These are phyloP conservation scores for Serendipita sp. DNA, from an alignment of 768 basidiomycete genomes.

Conservation along the genomic window DNA sequence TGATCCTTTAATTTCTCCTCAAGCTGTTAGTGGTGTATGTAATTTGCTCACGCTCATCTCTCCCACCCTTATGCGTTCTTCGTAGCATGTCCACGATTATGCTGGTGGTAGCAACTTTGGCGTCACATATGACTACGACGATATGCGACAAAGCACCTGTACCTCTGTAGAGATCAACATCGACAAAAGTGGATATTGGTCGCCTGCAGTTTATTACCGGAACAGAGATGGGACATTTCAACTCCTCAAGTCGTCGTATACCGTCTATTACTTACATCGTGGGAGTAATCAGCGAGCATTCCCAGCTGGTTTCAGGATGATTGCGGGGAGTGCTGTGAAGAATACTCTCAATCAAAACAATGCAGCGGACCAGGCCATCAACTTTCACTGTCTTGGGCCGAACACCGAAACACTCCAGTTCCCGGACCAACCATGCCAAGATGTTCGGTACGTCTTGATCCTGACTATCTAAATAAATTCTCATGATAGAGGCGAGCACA, in stretches of 20 bases:
- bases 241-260: slow-evolving; percentile 2
- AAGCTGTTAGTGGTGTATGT: not conserved
- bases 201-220: not conserved
- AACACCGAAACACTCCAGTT: not conserved
- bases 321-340: slow-evolving; percentile 6
- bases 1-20: not conserved
- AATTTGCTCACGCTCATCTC: not conserved
- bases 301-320: slow-evolving; percentile 8
- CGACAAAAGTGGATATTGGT: not conserved
- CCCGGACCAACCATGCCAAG: not conserved
- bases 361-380: not conserved
- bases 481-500: not conserved
- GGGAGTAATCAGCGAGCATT: slow-evolving; percentile 6
- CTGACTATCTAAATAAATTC: not conserved
- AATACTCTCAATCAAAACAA: not conserved
- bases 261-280: slow-evolving; percentile 9
- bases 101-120: slow-evolving; percentile 2
- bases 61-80: not conserved
- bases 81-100: slow-evolving; percentile 3
- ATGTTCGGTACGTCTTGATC: not conserved
- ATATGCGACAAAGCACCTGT: not conserved
- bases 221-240: not conserved
- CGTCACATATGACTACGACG: not conserved
- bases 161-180: not conserved
- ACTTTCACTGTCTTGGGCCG: not conserved